Conservation (phyloP, 441 rosid genomes). For the Geranium incanum region DNA sequence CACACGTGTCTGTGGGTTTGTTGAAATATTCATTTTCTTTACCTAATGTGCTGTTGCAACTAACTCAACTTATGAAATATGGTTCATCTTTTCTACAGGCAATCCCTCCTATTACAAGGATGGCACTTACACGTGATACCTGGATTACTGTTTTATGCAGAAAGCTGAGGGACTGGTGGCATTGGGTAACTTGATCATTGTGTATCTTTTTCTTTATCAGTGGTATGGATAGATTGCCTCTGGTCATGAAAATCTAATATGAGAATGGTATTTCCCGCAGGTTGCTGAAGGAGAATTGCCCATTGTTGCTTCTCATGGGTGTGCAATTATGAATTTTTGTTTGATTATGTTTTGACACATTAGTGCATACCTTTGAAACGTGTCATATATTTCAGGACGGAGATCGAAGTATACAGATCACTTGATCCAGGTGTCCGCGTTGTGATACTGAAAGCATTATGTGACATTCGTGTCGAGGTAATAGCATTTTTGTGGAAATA, state of each 20-base stretch:
- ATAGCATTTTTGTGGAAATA: conserved; percentile 11
- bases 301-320: conserved; percentile 94
- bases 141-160: conserved; percentile 97
- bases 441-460: conserved; percentile 88
- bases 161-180: conserved; percentile 99
- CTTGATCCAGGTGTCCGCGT: conserved; percentile 94
- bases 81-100: conserved; percentile 43
- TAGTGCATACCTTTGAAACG: conserved; percentile 25
- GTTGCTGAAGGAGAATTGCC: conserved; percentile 98
- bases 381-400: conserved; percentile 42
- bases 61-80: conserved; percentile 16
- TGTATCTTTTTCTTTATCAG: conserved; percentile 22
- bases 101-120: conserved; percentile 86
- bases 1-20: background rate
- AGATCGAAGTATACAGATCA: conserved; percentile 63
- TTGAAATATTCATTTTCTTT: background rate
- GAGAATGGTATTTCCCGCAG: conserved; percentile 37
- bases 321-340: conserved; percentile 33
- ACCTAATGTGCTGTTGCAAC: conserved; percentile 7
- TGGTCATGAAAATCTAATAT: conserved; percentile 20
- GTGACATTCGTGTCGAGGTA: conserved; percentile 99
- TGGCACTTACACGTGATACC: conserved; percentile 93
- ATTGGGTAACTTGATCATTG: conserved; percentile 64
- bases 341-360: conserved; percentile 15
- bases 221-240: conserved; percentile 12